phyloP scores from a whole-genome alignment of 2,329 filamentous ascomycete genomes.

The Ophiostoma populinum region DNA sequence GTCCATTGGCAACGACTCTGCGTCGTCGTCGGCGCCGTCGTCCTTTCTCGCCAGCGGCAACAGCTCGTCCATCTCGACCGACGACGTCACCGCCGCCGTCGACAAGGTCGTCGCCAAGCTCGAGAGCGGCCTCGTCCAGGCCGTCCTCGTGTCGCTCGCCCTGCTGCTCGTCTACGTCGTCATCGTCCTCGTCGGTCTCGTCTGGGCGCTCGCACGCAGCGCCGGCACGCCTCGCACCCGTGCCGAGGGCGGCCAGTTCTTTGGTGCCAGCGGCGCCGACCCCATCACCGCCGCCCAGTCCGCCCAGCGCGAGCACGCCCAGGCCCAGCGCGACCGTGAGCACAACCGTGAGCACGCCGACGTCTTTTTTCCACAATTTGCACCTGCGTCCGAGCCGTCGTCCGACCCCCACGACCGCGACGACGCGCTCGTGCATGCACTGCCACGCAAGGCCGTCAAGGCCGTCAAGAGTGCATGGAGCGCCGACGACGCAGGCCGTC shows the following conservation, averaged over 20 bases:
- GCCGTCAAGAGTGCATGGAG: no score
- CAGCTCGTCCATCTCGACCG: constrained; percentile 39
- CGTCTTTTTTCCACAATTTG: not conserved
- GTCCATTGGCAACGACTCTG: constrained; percentile 37
- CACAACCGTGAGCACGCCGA: no score
- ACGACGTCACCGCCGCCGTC: constrained; percentile 68
- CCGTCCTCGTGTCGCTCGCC: constrained; percentile 62
- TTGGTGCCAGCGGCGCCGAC: constrained; percentile 6
- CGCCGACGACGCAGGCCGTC: constrained; percentile 15
- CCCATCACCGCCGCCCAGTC: constrained; percentile 14
- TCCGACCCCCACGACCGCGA: no score
- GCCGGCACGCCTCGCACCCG: constrained; percentile 41
- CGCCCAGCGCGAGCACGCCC: no score
- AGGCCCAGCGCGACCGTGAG: no score
- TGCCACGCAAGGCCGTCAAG: no score
- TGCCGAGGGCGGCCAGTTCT: constrained; percentile 37
- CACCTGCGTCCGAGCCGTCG: no score
- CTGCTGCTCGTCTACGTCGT: constrained; percentile 64
- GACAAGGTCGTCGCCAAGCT: constrained; percentile 51
- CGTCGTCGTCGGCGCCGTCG: constrained; percentile 57
- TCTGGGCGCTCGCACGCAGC: constrained; percentile 46
- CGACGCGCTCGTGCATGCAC: no score
- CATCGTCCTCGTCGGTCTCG: constrained; percentile 56
- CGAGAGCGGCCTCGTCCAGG: constrained; percentile 48
- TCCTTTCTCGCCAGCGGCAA: constrained; percentile 33